Evolutionary conservation across 257 asterid species (phyloP).

Genomic region (Solanum neorickii): DNA sequence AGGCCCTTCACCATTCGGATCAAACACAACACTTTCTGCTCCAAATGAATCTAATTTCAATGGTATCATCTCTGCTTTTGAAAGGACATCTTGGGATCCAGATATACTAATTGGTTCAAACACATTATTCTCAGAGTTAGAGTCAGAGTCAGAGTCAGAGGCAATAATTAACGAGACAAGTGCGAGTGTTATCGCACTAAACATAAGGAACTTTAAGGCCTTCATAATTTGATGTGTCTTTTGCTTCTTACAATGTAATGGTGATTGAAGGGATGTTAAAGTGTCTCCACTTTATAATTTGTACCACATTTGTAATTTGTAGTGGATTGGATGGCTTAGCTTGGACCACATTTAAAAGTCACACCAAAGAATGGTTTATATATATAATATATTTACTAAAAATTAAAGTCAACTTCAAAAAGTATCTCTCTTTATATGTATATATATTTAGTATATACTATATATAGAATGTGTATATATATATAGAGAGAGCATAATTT

Average conservation of each 20-base stretch:
- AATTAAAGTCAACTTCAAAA: not conserved
- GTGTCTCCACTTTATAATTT: not conserved
- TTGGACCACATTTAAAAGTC: not conserved
- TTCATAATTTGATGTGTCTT: conserved; percentile 12
- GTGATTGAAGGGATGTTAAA: not conserved
- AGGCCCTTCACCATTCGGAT: conserved; percentile 54
- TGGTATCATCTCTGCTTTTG: conserved; percentile 26
- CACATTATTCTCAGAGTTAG: conserved; percentile 13
- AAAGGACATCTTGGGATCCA: conserved; percentile 31
- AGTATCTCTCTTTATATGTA: not conserved
- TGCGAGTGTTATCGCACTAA: conserved; percentile 20
- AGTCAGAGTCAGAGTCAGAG: conserved; percentile 12
- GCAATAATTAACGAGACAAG: conserved; percentile 32
- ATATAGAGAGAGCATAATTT: not conserved
- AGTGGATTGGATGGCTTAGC: not conserved
- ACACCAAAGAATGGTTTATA: not conserved
- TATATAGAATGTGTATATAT: too few relatives aligned
- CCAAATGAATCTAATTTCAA: conserved; percentile 39
- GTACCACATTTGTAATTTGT: not conserved
- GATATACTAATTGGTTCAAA: conserved; percentile 26
- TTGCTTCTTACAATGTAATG: not conserved
- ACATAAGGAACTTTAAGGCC: conserved; percentile 8
- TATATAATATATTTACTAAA: not conserved
- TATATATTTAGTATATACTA: too few relatives aligned
- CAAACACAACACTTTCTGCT: conserved; percentile 62